phyloP scores from a whole-genome alignment of 495 filamentous ascomycete genomes.

The Penicillium ochrochloron region DNA sequence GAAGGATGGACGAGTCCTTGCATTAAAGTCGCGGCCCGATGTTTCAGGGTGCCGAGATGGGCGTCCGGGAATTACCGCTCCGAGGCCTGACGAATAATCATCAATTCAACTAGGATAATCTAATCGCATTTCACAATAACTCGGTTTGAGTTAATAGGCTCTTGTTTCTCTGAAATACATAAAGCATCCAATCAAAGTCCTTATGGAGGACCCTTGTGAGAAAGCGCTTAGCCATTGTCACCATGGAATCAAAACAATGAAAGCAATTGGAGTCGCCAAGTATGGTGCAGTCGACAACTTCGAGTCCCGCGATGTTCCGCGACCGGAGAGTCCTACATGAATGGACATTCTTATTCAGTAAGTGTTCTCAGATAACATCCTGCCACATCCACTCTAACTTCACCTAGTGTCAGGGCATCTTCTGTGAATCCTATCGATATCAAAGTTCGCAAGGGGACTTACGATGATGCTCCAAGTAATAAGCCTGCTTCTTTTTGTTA shows the following conservation, averaged over 20 bases:
- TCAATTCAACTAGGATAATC: background rate
- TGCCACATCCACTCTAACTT: background rate
- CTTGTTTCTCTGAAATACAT: background rate
- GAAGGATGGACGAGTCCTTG: too few relatives aligned
- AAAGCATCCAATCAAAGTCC: background rate
- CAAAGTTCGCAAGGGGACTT: conserved; percentile 37
- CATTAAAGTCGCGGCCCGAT: too few relatives aligned
- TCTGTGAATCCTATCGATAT: conserved; percentile 42
- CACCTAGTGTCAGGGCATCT: conserved; percentile 20
- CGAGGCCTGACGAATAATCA: background rate
- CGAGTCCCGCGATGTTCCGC: conserved; percentile 23
- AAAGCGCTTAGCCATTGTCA: conserved; percentile 1
- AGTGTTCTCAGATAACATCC: conserved; percentile 18
- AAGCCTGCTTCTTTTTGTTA: background rate
- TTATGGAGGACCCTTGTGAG: background rate
- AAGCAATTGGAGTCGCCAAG: conserved; percentile 33
- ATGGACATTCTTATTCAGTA: conserved; percentile 35
- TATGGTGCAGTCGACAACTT: conserved; percentile 36
- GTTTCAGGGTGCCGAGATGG: too few relatives aligned
- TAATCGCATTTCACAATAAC: background rate
- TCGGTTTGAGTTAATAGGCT: background rate
- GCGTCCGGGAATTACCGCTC: too few relatives aligned
- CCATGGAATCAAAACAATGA: conserved; percentile 14
- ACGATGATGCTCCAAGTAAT: conserved; percentile 38
- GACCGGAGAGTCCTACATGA: conserved; percentile 20